Evolutionary conservation across 2,329 filamentous ascomycete species (phyloP), one percentile per base, ranked within the genome.

Genomic region (Pseudodiploospora longispora): DNA sequence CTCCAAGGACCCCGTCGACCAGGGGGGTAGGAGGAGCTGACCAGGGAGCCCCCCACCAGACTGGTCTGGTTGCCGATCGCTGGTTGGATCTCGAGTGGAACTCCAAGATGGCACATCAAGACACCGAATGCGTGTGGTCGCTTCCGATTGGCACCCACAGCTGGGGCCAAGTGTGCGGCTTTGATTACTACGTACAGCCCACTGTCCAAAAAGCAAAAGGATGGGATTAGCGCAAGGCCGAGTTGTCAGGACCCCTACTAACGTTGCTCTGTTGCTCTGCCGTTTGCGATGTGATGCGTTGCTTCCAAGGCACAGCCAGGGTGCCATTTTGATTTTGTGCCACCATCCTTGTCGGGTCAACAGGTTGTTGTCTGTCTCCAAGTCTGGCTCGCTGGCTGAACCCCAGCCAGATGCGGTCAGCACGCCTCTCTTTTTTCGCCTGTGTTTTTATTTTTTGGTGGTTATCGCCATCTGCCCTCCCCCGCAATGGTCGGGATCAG

Each of bases 181-280:
- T 47, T 44, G 42, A 47, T 44, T 47, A n/a, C n/a, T n/a, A n/a
- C n/a, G n/a, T n/a, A n/a, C 41, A 37, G 35, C 36, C 41, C 45
- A 40, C 35, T 45, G 35, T 30, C 38, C 19, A 19, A 45, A 41
- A 31, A 33, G 34, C 37, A 37, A 28, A 33, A 36, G 36, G 37
- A 41, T 12, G 30, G 41, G 27, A 36, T 10, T 35, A 29, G 41
- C 33, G 41, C 38, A 10, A 38, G 38, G 36, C 43, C 28, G 28
- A 12, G 42, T 7, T 28, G 32, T 10, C 37, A 10, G 33, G 27
- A 12, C 39, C 38, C 31, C 32, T 35, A 31, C 36, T 7, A 19
- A 19, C 19, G 19, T 19, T 19, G 19, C 19, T 19, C 19, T 19
- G 19, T 19, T 19, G 19, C 19, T 19, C 19, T 19, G 19, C 3